phyloP scores from a whole-genome alignment of 116 monocot species.

The Papilionanthe hybrid region DNA sequence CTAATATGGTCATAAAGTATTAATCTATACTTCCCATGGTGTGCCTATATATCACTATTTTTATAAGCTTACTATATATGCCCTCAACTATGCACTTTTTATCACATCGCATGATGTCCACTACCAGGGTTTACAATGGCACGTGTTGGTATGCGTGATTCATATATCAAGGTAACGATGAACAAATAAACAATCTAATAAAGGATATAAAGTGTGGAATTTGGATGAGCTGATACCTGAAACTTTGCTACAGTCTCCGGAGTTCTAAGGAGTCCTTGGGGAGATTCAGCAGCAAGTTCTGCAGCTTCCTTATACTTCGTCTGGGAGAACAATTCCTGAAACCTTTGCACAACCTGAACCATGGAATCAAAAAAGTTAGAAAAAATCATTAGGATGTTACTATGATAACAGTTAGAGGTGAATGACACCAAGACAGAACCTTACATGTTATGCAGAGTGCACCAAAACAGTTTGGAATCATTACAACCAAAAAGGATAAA shows the following conservation, averaged over 20 bases:
- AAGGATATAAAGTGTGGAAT: neutral
- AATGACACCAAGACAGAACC: neutral
- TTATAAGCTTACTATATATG: no score
- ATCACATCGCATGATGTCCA: no score
- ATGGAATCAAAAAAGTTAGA: neutral
- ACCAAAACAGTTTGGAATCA: constrained; percentile 1
- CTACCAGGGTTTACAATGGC: no score
- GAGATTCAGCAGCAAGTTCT: constrained; percentile 99
- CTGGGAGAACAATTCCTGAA: constrained; percentile 95
- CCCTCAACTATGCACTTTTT: no score
- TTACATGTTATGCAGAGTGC: neutral
- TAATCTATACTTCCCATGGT: no score
- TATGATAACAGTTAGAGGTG: neutral
- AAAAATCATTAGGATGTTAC: constrained; percentile 1
- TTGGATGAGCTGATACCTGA: constrained; percentile 46
- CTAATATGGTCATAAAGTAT: no score
- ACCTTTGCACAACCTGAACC: constrained; percentile 91
- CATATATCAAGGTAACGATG: neutral
- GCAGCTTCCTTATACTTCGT: constrained; percentile 99
- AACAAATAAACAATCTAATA: neutral
- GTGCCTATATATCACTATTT: no score
- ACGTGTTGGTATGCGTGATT: neutral
- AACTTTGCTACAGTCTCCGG: constrained; percentile 99
- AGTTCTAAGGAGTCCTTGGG: constrained; percentile 90
- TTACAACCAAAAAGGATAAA: neutral